These are phyloP conservation scores for Magnolia kwangsiensis DNA, from an alignment of 164 flowering plant species.

Conservation along the genomic window DNA sequence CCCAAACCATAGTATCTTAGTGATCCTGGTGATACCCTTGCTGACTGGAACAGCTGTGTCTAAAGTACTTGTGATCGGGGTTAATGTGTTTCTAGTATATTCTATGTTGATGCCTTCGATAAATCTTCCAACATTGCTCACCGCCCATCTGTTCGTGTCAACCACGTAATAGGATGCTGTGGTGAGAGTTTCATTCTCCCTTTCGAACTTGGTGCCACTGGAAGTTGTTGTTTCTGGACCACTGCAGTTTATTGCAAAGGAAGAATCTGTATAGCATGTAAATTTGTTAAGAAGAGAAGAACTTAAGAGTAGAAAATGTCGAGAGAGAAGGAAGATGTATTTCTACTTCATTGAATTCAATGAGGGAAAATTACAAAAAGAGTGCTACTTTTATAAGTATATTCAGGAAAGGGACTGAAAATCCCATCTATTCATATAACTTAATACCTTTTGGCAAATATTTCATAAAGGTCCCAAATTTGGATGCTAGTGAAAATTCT, in stretches of 20 bases:
- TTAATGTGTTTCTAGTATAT: constrained; percentile 23
- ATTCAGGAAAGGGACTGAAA: too few relatives aligned
- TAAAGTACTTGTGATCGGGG: constrained; percentile 45
- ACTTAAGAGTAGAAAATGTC: too few relatives aligned
- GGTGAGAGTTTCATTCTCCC: constrained; percentile 55
- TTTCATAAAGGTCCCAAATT: too few relatives aligned
- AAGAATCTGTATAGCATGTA: constrained; percentile 40
- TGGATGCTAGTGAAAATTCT: too few relatives aligned
- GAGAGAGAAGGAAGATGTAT: too few relatives aligned
- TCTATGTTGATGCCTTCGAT: constrained; percentile 29
- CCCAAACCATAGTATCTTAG: too few relatives aligned
- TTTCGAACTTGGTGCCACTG: constrained; percentile 32
- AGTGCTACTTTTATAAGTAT: too few relatives aligned
- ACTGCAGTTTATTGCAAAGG: constrained; percentile 23
- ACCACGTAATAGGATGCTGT: constrained; percentile 59
- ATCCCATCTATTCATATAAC: too few relatives aligned
- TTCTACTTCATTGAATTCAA: too few relatives aligned
- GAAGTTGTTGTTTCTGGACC: constrained; percentile 47
- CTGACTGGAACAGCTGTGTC: constrained; percentile 63
- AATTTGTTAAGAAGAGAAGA: too few relatives aligned
- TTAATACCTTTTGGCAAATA: too few relatives aligned
- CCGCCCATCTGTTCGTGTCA: constrained; percentile 22
- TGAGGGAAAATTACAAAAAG: too few relatives aligned
- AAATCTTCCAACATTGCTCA: constrained; percentile 32
- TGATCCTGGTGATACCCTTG: constrained; percentile 69